Conservation (phyloP, 2,329 filamentous ascomycete species). For the Botrytis paeoniae region DNA sequence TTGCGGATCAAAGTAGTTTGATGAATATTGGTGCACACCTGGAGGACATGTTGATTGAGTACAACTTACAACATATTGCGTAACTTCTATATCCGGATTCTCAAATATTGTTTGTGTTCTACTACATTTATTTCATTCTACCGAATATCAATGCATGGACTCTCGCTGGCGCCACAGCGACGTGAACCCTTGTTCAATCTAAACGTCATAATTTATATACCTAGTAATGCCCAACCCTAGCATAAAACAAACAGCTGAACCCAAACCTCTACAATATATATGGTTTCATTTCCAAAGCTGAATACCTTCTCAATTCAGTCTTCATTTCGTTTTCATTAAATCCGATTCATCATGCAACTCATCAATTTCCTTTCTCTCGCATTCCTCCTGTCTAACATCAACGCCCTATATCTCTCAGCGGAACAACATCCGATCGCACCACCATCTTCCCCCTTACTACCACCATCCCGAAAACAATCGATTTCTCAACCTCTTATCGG, state of each 20-base stretch:
- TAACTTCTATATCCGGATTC: neutral
- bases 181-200: neutral
- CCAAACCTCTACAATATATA: neutral
- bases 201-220: neutral
- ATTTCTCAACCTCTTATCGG: constrained; percentile 18
- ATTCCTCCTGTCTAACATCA: neutral
- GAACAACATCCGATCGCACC: constrained; percentile 3
- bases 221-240: neutral
- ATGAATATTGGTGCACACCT: neutral
- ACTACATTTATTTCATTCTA: neutral
- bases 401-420: neutral
- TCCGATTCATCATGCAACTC: neutral
- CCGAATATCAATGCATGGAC: neutral
- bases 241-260: neutral
- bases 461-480: neutral
- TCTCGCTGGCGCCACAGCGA: neutral
- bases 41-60: neutral
- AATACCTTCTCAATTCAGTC: neutral
- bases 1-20: neutral
- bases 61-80: neutral
- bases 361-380: neutral
- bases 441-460: neutral
- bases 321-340: neutral
- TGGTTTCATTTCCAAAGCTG: no score
- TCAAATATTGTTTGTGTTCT: neutral